Conservation (phyloP, 805 yeast genomes). For the Hanseniaspora clermontiae region DNA sequence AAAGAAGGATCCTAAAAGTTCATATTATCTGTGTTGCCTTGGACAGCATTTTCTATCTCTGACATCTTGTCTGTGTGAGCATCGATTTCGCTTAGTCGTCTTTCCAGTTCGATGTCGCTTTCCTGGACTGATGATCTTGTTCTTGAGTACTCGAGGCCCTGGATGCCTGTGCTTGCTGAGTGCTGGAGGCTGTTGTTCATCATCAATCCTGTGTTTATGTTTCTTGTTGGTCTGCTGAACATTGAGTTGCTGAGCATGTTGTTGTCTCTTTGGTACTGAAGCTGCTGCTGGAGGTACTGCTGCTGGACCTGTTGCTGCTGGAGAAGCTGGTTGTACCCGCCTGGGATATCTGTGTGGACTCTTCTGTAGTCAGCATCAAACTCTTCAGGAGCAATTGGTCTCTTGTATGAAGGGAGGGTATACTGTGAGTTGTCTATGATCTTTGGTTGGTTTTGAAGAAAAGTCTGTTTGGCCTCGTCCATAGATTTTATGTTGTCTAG, state of each 20-base stretch:
- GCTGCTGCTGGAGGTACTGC: conserved; percentile 9
- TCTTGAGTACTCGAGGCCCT: conserved; percentile 8
- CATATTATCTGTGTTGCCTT: neutral
- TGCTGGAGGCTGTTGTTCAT: neutral
- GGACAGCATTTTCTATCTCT: conserved; percentile 2
- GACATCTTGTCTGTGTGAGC: conserved; percentile 5
- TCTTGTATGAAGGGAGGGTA: conserved; percentile 11
- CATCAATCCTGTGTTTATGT: conserved; percentile 9
- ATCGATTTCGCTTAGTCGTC: conserved; percentile 11
- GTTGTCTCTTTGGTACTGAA: conserved; percentile 6
- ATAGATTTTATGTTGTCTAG: neutral
- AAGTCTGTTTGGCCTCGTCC: neutral
- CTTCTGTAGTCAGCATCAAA: conserved; percentile 12
- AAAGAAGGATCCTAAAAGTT: neutral
- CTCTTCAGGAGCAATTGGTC: conserved; percentile 4
- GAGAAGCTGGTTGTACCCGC: conserved; percentile 10
- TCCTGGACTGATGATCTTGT: conserved; percentile 8
- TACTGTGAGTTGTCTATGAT: conserved; percentile 3
- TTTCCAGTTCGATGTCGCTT: conserved; percentile 7
- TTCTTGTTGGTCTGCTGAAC: conserved; percentile 10
- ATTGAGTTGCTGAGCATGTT: neutral
- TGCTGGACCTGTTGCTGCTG: conserved; percentile 3
- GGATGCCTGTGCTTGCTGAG: neutral
- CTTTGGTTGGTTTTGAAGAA: neutral
- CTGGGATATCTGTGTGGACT: conserved; percentile 13